These are phyloP conservation scores for Rhodamnia rubescens DNA, from an alignment of 345 rosid genomes.

Conservation along the genomic window DNA sequence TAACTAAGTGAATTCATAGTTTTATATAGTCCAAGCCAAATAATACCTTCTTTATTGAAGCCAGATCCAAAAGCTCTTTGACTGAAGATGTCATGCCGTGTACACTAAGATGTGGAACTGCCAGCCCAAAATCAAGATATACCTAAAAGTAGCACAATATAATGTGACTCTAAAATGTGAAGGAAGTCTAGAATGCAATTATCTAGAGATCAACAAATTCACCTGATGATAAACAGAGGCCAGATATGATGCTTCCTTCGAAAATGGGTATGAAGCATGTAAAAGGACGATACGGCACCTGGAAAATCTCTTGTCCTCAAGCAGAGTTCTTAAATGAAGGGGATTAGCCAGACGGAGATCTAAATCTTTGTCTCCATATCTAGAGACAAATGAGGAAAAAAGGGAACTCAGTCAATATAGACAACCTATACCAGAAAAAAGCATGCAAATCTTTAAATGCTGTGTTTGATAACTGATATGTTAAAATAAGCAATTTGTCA, in stretches of 20 bases:
- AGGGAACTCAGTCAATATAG: slow-evolving; percentile 1
- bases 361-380: slow-evolving; percentile 90
- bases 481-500: neutral
- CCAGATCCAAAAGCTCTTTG: slow-evolving; percentile 84
- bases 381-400: slow-evolving; percentile 10
- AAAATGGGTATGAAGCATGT: slow-evolving; percentile 95
- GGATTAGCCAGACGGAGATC: slow-evolving; percentile 88
- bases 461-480: neutral
- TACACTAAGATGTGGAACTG: slow-evolving; percentile 79
- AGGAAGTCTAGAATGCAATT: neutral
- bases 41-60: slow-evolving; percentile 74
- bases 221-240: slow-evolving; percentile 89
- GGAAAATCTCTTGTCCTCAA: slow-evolving; percentile 72
- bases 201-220: neutral
- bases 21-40: neutral
- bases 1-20: neutral
- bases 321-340: slow-evolving; percentile 63
- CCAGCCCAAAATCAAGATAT: slow-evolving; percentile 92
- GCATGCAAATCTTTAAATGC: neutral
- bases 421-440: neutral
- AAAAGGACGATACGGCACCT: slow-evolving; percentile 65
- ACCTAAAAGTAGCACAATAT: slow-evolving; percentile 28
- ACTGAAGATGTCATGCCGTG: slow-evolving; percentile 85
- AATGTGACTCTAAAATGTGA: slow-evolving; percentile 4
- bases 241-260: slow-evolving; percentile 82